A percentile compares a stretch with the other conserved stretches of the same genome.
Conservation (phyloP, 768 basidiomycete species). For the Hemileccinum rubropunctum region DNA sequence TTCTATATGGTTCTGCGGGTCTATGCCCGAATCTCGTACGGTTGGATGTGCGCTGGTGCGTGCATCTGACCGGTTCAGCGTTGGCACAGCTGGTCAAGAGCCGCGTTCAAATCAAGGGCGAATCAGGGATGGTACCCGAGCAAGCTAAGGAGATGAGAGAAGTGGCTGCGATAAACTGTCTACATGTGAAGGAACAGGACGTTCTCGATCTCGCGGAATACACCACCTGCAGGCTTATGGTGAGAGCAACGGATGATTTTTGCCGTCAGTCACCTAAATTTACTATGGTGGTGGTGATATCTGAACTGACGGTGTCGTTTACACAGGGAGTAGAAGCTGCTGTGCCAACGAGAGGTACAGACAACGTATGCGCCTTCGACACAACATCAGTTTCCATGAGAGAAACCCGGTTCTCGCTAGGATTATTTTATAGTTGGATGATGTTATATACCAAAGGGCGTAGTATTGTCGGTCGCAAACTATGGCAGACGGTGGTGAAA, state of each 20-base stretch:
- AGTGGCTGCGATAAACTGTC: constrained; percentile 55
- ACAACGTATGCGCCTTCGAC: constrained; percentile 43
- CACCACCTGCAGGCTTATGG: constrained; percentile 47
- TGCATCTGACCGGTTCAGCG: constrained; percentile 48
- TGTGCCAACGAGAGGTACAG: constrained; percentile 58
- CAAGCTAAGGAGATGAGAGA: constrained; percentile 35
- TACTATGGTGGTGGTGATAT: too few species aligned
- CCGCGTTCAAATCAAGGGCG: constrained; percentile 24
- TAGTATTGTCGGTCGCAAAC: constrained; percentile 35
- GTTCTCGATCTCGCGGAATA: constrained; percentile 48
- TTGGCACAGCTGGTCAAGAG: constrained; percentile 49
- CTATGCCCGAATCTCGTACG: constrained; percentile 46
- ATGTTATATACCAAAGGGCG: constrained; percentile 10
- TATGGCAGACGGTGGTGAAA: constrained; percentile 63
- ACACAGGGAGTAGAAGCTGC: constrained; percentile 44
- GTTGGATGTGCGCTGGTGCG: constrained; percentile 61
- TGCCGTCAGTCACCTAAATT: constrained; percentile 45
- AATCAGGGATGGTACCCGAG: constrained; percentile 2
- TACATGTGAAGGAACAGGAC: constrained; percentile 52
- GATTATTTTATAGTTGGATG: constrained; percentile 16
- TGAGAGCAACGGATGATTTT: constrained; percentile 42
- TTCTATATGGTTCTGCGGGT: constrained; percentile 37
- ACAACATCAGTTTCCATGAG: constrained; percentile 19
- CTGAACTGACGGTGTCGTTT: not conserved
- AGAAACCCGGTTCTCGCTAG: constrained; percentile 9